Evolutionary conservation across 1,139 yeast genomes (phyloP), one percentile per base, ranked within the genome.

Genomic region (Lodderomyces theae): DNA sequence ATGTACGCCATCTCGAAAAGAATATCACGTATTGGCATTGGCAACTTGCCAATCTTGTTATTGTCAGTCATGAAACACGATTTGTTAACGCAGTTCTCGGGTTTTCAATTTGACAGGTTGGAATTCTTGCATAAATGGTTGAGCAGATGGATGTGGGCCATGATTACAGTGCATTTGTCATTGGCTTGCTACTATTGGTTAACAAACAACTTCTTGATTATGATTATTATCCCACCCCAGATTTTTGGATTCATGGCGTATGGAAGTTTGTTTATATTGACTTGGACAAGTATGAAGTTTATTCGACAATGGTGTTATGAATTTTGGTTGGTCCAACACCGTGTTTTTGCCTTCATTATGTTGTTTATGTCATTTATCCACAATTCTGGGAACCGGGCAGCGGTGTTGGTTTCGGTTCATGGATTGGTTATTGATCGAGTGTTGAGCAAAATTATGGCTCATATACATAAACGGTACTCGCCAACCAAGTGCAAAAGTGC

Each of bases 211-310:
- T 67, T 72, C 45, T 44, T 53, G 12, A 54, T 70, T 11, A 74
- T 74, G 79, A 48, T 74, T 25, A 44, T 58, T 11, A 74, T 74
- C 36, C 80, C 80, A 3, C 80, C 80, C 1, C 77, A 72, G 49
- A 71, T 71, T 18, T 74, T 74, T 54, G 80, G 79, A 4, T 66
- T 71, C 58, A 74, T 74, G 42, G 69, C 79, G 0, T 70, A 66
- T 47, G 61, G 64, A 4, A 55, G 64, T 36, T 60, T 74, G 50
- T 58, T 58, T 24, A 37, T 72, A 34, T 53, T 74, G 43, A 66
- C 64, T 9, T 63, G 69, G 58, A 70, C 63, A 4, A 63, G 72
- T 36, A 36, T 68, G 18, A 63, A 60, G 42, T 56, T 66, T 38
- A 51, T 74, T 10, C 52, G 80, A 45, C 58, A 56, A 39, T 60